These are phyloP conservation scores for Geoglossum cookeanum DNA, from an alignment of 2,329 filamentous ascomycete species.

Conservation along the genomic window DNA sequence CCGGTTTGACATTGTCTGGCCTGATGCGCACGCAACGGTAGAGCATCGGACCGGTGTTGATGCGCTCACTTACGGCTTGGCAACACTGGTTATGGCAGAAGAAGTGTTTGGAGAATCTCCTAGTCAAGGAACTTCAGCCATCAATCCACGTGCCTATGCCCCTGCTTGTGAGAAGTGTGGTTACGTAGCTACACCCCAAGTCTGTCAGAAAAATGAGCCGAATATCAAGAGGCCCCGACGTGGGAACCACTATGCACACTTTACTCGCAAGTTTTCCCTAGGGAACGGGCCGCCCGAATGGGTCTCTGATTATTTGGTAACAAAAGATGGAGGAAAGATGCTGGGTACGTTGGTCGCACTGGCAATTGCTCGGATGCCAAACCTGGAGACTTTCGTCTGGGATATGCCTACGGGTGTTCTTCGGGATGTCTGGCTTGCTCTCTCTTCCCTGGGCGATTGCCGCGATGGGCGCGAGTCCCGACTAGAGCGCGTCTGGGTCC, in stretches of 20 bases:
- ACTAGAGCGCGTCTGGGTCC: constrained; percentile 57
- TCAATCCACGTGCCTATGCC: constrained; percentile 9
- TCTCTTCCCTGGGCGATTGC: constrained; percentile 49
- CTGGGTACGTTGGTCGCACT: constrained; percentile 65
- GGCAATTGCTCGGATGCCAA: constrained; percentile 63
- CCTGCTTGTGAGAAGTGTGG: constrained; percentile 5
- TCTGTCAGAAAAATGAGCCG: not conserved
- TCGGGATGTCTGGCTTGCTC: constrained; percentile 61
- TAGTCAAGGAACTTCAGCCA: constrained; percentile 15
- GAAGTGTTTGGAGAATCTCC: constrained; percentile 36
- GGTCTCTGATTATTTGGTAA: constrained; percentile 67
- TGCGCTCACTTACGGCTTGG: constrained; percentile 63
- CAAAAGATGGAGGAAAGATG: constrained; percentile 74
- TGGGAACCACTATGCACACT: constrained; percentile 60
- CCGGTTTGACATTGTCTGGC: constrained; percentile 78
- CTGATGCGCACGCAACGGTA: constrained; percentile 44
- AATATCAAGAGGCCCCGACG: constrained; percentile 21
- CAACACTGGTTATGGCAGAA: constrained; percentile 57
- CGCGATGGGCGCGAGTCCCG: constrained; percentile 41
- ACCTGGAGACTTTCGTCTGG: constrained; percentile 68
- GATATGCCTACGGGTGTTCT: constrained; percentile 77
- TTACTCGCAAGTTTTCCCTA: constrained; percentile 63
- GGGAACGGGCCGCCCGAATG: constrained; percentile 64
- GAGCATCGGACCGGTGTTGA: constrained; percentile 57
- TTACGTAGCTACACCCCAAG: constrained; percentile 6